These are phyloP conservation scores for Gilbertella persicaria DNA, from an alignment of 371 early-diverging fungal species.

Conservation along the genomic window DNA sequence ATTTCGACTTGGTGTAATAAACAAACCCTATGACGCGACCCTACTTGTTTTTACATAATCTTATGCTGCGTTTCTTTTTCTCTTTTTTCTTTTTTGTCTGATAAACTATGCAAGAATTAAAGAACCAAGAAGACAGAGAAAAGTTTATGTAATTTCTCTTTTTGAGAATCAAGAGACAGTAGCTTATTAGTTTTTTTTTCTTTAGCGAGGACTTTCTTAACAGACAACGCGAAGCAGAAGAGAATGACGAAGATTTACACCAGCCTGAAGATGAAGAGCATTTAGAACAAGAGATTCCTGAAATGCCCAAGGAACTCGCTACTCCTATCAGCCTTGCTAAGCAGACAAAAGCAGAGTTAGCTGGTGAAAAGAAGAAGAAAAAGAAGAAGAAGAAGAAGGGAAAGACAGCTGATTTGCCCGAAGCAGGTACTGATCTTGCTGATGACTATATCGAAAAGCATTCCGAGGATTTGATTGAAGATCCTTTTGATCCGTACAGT, in stretches of 20 bases:
- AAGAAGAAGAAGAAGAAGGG: conserved; percentile 61
- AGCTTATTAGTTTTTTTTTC: neutral
- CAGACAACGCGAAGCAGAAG: neutral
- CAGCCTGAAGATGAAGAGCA: neutral
- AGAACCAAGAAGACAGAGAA: conserved; percentile 4
- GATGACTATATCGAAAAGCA: conserved; percentile 40
- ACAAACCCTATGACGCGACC: too few species aligned
- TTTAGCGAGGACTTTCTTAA: conserved; percentile 3
- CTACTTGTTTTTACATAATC: neutral
- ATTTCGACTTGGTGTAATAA: conserved; percentile 6
- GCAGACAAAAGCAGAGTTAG: conserved; percentile 2
- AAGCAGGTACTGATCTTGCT: conserved; percentile 49
- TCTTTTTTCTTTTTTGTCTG: neutral
- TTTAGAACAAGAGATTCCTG: neutral
- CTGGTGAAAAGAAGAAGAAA: conserved; percentile 39
- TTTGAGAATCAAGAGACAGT: too few species aligned
- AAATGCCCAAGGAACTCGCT: conserved; percentile 25
- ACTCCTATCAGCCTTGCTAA: conserved; percentile 28
- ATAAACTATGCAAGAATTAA: neutral
- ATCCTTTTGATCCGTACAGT: conserved; percentile 46
- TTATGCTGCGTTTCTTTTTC: neutral
- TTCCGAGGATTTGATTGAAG: conserved; percentile 46
- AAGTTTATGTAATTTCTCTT: neutral
- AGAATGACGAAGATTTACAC: neutral
- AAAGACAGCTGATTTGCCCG: conserved; percentile 50